phyloP scores from a whole-genome alignment of 306 rosid genomes.

The Sesbania bispinosa region DNA sequence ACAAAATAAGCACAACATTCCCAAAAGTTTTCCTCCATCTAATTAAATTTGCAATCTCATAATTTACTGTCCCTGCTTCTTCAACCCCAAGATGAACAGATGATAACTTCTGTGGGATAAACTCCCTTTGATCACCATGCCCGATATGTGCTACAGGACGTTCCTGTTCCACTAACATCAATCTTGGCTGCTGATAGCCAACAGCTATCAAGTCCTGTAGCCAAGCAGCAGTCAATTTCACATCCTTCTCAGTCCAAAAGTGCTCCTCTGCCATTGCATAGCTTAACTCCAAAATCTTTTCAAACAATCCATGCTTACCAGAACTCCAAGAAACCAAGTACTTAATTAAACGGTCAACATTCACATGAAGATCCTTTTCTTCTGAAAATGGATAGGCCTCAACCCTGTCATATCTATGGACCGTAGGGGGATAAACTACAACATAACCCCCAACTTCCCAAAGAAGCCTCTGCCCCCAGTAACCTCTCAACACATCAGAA shows the following conservation, averaged over 20 bases:
- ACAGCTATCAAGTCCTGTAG: constrained; percentile 82
- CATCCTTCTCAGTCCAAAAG: no score
- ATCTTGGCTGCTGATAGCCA: constrained; percentile 85
- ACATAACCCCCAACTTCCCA: constrained; percentile 90
- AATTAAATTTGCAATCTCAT: constrained; percentile 78
- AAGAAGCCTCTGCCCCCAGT: no score
- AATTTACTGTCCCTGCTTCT: constrained; percentile 74
- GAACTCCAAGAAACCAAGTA: no score
- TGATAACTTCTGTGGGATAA: constrained; percentile 70
- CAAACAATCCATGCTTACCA: no score
- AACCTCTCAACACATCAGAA: no score
- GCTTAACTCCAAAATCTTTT: no score
- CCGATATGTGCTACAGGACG: constrained; percentile 81
- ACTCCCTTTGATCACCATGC: constrained; percentile 78
- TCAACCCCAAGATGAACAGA: constrained; percentile 91
- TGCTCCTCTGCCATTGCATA: no score
- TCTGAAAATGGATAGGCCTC: constrained; percentile 82
- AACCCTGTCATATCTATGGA: constrained; percentile 63
- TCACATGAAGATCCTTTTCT: constrained; percentile 90
- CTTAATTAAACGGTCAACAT: no score
- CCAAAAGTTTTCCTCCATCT: constrained; percentile 84
- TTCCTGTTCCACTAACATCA: constrained; percentile 79
- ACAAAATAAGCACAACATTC: constrained; percentile 81
- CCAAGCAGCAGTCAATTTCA: constrained; percentile 90
- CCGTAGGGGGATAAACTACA: no score